Base-by-base conservation (phyloP, 1,284 basidiomycete species). In the Prillingera fragicola region DNA sequence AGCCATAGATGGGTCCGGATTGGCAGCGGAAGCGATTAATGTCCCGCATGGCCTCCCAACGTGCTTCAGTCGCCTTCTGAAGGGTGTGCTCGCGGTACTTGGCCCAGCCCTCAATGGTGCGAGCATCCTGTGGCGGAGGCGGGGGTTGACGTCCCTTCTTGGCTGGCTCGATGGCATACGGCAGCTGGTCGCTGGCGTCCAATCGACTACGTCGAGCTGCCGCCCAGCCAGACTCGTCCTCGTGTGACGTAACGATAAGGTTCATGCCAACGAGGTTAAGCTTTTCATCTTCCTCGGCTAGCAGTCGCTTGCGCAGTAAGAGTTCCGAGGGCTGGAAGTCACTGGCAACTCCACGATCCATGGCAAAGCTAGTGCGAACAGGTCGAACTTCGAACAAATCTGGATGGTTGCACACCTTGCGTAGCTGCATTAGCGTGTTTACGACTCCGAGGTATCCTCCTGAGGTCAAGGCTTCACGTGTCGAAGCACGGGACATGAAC, bases 401-500 rank as follows among this genome's bases (percentile, higher is more conserved):
- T 0, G 92, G 92, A 65, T 96, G 91, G 59, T 95, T 95, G 75
- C 91, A 94, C 29, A 91, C 88, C 72, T 92, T 92, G 40, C 88
- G 80, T 17, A 95, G 77, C 66, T 97, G 94, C 92, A 97, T 97
- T 48, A 97, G 77, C 49, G 94, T 87, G 67, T 97, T 97, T 70
- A 92, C 90, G 49, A 97, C 90, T 40, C 75, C 76, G 44, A 80
- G 71, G 57, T 78, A 79, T 44, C 91, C 91, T 3, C 92, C 94
- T 5, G 87, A 89, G 14, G 84, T 78, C 37, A 97, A 77, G 13
- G 87, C 87, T 57, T 87, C 83, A 31, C 81, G 80, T 2, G 94
- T 97, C 50, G 89, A 83, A 0, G 87, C 82, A 22, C 94, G 80
- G 5, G 84, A 79, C 91, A 98, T 96, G 74, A 96, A 97, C 68